Conservation (phyloP, 1,284 basidiomycete genomes). For the Ceratobasidium sp. region DNA sequence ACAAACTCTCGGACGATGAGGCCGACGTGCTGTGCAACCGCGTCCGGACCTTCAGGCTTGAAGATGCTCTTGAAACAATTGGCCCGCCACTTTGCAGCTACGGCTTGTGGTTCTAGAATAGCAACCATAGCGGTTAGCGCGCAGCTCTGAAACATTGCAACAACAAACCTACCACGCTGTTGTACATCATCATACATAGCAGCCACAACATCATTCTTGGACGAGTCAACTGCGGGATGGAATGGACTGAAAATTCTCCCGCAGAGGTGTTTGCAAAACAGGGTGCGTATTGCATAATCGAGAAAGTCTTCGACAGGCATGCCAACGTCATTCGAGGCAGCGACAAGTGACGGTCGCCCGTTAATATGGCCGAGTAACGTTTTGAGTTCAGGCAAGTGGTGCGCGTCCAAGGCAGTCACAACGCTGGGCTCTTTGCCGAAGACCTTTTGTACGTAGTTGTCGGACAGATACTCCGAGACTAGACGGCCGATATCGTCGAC, state of each 20-base stretch:
- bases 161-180: neutral
- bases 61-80: constrained; percentile 13
- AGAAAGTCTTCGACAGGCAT: constrained; percentile 39
- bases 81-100: constrained; percentile 23
- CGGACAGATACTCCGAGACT: constrained; percentile 13
- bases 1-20: neutral
- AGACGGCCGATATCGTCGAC: constrained; percentile 26
- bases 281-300: constrained; percentile 30
- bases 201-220: neutral
- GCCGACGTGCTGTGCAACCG: neutral
- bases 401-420: constrained; percentile 27
- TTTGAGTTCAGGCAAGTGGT: constrained; percentile 8
- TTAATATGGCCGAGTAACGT: constrained; percentile 16
- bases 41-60: constrained; percentile 1
- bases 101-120: constrained; percentile 21
- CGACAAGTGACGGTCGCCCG: constrained; percentile 7
- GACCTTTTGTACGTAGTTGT: neutral
- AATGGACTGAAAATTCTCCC: constrained; percentile 31
- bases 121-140: too few species aligned
- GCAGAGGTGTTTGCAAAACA: constrained; percentile 21
- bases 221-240: constrained; percentile 21
- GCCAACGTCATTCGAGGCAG: neutral
- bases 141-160: neutral
- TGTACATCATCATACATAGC: constrained; percentile 15
- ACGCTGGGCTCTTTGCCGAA: neutral